Evolutionary conservation across 805 yeast genomes (phyloP), one percentile per base, ranked within the genome.

Genomic region (Candida boleticola): DNA sequence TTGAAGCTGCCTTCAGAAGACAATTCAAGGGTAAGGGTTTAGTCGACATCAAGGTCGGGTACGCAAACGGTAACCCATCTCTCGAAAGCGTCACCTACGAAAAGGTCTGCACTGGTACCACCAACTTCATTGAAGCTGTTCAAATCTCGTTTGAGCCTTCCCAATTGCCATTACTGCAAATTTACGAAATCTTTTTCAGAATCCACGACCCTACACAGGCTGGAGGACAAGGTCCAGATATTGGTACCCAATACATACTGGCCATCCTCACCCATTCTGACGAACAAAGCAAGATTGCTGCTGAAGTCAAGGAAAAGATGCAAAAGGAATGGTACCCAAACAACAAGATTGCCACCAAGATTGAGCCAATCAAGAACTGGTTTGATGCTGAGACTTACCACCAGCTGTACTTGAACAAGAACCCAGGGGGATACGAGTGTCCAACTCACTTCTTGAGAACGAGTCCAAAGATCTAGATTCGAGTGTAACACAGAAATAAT

Each of bases 351-450:
- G 84, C 69, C 36, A 89, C 98, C 1, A 66, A 65, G 35, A 77
- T 90, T 39, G 85, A 79, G 55, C 84, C 86, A 6, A 74, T 89
- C 35, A 59, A 69, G 39, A 72, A 71, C 45, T 93, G 87, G 74
- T 84, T 82, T 70, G 97, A 90, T 58, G 98, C 97, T n/a, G 99
- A 92, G 64, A 90, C 82, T 29, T 92, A 90, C 61, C 99, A 92
- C 61, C 98, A 92, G 60, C 57, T 74, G 47, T 92, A 93, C 60
- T 71, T 92, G 53, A 74, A 75, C 43, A 82, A 79, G 55, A 89
- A 92, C 60, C 95, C 97, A 2, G 63, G 68, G 3, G 97, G 97
- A 4, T 89, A 90, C 61, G 87, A 85, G 45, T 92, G 98, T 60
- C 92, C 96, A 17, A 81, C 92, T 3, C 98, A 92, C 58, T 89